Evolutionary conservation across 371 early-diverging fungal genomes (phyloP).

Genomic region (Mortierella sp.): DNA sequence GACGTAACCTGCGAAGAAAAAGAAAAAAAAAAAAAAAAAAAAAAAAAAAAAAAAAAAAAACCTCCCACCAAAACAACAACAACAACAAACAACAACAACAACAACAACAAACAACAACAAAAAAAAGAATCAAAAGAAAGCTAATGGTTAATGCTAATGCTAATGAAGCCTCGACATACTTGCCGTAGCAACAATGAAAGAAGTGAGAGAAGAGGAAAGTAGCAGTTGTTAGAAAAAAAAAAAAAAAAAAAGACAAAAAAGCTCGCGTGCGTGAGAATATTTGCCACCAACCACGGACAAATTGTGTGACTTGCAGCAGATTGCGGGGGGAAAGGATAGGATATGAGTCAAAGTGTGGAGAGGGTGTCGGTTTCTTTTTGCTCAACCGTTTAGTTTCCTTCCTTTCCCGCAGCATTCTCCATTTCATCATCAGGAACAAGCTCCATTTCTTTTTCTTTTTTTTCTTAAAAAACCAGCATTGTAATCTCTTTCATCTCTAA

Average conservation of each 20-base stretch:
- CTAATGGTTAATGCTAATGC: neutral
- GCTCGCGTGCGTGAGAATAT: neutral
- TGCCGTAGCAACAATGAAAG: neutral
- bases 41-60: neutral
- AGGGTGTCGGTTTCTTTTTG: neutral
- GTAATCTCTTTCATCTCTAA: neutral
- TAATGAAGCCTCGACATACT: neutral
- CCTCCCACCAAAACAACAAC: neutral
- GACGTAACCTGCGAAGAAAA: neutral
- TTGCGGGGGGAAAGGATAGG: neutral
- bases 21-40: neutral
- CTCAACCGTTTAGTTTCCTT: too few species aligned
- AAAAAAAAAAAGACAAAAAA: neutral
- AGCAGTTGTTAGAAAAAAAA: neutral
- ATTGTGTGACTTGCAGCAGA: neutral
- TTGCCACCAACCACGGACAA: constrained; percentile 1
- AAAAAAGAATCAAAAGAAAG: neutral
- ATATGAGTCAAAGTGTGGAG: neutral
- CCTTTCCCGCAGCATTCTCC: too few species aligned
- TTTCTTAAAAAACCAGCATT: neutral
- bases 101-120: neutral
- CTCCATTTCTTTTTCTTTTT: neutral
- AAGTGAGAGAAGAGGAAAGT: neutral
- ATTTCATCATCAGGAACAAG: too few species aligned
- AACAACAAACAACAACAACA: neutral